phyloP scores from a whole-genome alignment of 192 early-diverging fungal genomes.

The Chytriomyces sp. region DNA sequence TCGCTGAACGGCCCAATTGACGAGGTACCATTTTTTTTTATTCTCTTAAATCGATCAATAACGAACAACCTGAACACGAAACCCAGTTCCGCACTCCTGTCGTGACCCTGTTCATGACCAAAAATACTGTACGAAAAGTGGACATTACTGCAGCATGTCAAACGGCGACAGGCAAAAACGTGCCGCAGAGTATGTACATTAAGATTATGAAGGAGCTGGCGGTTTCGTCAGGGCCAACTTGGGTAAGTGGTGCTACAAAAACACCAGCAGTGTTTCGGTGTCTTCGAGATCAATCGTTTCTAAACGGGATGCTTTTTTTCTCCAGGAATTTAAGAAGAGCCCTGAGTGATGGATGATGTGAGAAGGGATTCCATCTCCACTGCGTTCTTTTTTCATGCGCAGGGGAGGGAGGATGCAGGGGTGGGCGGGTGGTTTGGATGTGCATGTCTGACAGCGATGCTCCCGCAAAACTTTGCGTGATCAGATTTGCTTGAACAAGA shows the following conservation, averaged over 20 bases:
- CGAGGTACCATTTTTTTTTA: neutral
- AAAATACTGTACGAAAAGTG: constrained; percentile 18
- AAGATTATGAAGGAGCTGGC: constrained; percentile 42
- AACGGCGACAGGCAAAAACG: constrained; percentile 23
- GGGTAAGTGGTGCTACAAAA: constrained; percentile 19
- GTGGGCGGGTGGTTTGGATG: too few relatives aligned
- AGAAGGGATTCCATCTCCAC: too few relatives aligned
- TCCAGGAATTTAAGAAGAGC: too few relatives aligned
- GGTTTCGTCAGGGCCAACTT: constrained; percentile 20
- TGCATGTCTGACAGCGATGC: too few relatives aligned
- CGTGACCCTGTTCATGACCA: constrained; percentile 22
- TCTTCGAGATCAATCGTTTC: too few relatives aligned
- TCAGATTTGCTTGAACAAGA: too few relatives aligned
- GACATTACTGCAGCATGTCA: constrained; percentile 30
- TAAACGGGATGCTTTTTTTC: too few relatives aligned
- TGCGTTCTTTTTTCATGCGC: too few relatives aligned
- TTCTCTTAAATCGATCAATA: neutral
- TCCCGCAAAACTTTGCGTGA: too few relatives aligned
- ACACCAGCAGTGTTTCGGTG: too few relatives aligned
- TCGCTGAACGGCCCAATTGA: neutral
- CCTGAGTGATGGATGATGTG: too few relatives aligned
- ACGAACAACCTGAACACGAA: neutral
- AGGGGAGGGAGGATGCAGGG: too few relatives aligned
- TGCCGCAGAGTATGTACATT: constrained; percentile 28
- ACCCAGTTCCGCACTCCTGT: constrained; percentile 26